phyloP scores from a whole-genome alignment of 208 protist genomes.

The Leishmania arabica region DNA sequence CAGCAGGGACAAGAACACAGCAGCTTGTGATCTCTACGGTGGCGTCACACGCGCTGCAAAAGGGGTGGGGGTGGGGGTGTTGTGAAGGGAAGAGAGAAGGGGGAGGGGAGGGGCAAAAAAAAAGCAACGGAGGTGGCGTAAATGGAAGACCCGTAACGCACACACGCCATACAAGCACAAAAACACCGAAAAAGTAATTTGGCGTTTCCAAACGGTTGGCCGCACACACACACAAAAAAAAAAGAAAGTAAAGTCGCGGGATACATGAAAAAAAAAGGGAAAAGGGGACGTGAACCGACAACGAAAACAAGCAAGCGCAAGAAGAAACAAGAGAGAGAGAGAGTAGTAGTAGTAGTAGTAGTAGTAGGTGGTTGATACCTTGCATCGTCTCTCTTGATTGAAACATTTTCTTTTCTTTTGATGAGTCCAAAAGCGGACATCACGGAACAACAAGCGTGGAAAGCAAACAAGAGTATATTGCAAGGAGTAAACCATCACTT shows the following conservation, averaged over 20 bases:
- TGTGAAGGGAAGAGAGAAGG: background rate
- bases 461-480: background rate
- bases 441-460: background rate
- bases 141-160: background rate
- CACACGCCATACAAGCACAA: background rate
- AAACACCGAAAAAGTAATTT: background rate
- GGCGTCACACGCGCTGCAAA: no score
- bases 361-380: background rate
- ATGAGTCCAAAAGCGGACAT: background rate
- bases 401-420: background rate
- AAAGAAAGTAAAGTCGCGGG: no score
- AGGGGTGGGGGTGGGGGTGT: no score
- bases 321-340: background rate
- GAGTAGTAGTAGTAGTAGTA: no score
- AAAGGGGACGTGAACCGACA: background rate
- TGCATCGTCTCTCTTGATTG: background rate
- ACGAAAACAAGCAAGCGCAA: background rate
- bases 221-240: background rate
- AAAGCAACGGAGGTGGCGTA: background rate
- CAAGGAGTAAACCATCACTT: background rate
- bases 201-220: no score
- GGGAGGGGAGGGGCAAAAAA: background rate
- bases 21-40: background rate
- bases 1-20: background rate
- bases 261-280: background rate